These are phyloP conservation scores for Euclidium syriacum DNA, from an alignment of 345 rosid genomes.

Conservation along the genomic window DNA sequence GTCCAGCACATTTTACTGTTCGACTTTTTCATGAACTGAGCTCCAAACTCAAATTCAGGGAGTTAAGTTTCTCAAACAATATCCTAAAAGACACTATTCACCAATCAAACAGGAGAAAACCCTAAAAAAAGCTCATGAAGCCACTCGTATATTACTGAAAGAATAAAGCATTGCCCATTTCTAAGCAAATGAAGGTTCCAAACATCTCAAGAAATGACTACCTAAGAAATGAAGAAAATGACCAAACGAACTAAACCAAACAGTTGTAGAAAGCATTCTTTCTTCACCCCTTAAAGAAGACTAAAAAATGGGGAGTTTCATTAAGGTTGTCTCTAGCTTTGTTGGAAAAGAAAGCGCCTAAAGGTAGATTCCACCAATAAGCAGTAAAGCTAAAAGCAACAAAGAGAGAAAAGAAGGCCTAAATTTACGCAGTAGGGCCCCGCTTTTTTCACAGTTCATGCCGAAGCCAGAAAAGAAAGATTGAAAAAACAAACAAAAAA, in stretches of 20 bases:
- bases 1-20: neutral
- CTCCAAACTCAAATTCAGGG: neutral
- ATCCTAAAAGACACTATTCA: neutral
- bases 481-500: neutral
- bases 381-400: slow-evolving; percentile 25
- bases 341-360: neutral
- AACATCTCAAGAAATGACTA: neutral
- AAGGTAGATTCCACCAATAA: slow-evolving; percentile 14
- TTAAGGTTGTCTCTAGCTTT: slow-evolving; percentile 24
- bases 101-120: neutral
- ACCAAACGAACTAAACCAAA: neutral
- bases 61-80: neutral
- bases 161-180: neutral
- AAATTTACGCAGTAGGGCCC: slow-evolving; percentile 27
- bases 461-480: slow-evolving; percentile 12
- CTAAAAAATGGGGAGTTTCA: slow-evolving; percentile 15
- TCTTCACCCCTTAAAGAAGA: neutral
- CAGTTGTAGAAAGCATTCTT: neutral
- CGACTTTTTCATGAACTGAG: neutral
- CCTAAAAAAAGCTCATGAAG: neutral
- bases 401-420: slow-evolving; percentile 9
- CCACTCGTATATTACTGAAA: neutral
- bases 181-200: neutral
- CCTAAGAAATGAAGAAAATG: neutral
- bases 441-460: slow-evolving; percentile 16